Percentiles rank a stretch among this genome's conserved stretches.
phyloP scores from a whole-genome alignment of 345 rosid species.

The Lenwebbia sp. region DNA sequence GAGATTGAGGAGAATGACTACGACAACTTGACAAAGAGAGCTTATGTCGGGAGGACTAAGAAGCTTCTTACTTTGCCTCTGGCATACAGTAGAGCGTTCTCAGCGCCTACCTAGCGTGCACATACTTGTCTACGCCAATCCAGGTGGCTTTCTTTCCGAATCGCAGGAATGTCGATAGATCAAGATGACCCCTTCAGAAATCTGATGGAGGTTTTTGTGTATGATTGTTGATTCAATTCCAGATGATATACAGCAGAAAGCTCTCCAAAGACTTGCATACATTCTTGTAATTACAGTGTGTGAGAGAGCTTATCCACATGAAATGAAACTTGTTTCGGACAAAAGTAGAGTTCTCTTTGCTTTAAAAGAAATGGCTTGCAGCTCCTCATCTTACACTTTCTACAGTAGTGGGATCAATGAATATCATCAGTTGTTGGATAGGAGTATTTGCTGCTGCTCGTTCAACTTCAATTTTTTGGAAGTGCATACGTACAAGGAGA shows the following conservation, averaged over 20 bases:
- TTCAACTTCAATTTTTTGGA: neutral
- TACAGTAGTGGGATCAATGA: neutral
- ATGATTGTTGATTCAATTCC: neutral
- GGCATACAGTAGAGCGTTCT: constrained; percentile 28
- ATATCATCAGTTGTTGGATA: neutral
- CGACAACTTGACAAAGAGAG: constrained; percentile 44
- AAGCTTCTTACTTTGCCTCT: constrained; percentile 38
- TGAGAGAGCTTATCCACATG: neutral
- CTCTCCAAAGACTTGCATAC: neutral
- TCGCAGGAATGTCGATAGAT: neutral
- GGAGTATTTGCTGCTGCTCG: neutral
- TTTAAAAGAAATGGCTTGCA: neutral
- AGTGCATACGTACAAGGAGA: neutral
- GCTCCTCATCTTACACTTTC: neutral
- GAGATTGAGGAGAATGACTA: constrained; percentile 53
- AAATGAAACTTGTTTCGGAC: neutral
- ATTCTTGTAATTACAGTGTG: neutral
- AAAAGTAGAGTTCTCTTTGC: neutral
- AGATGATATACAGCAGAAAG: neutral
- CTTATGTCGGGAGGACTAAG: constrained; percentile 34
- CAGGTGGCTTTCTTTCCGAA: neutral
- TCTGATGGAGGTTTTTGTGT: neutral
- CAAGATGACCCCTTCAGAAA: neutral
- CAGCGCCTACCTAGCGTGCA: neutral
- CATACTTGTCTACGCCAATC: neutral